These are phyloP conservation scores for Casuarina glauca DNA, from an alignment of 306 rosid genomes.

Conservation along the genomic window DNA sequence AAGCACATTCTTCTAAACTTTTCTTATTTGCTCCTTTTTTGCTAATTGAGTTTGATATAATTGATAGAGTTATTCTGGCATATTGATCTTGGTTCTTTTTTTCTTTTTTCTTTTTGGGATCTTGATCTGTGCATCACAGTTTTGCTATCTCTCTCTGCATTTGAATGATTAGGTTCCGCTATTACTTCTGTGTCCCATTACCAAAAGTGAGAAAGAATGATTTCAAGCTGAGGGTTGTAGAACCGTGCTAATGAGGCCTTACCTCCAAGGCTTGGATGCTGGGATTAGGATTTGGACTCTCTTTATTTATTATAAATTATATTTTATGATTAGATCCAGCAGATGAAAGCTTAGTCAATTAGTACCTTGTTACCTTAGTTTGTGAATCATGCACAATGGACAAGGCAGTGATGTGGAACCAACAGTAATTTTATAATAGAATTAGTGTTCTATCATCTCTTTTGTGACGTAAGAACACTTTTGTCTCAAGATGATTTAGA, in stretches of 20 bases:
- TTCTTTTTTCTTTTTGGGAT: not conserved
- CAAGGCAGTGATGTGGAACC: not conserved
- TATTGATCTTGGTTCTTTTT: not conserved
- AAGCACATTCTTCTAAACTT: not conserved
- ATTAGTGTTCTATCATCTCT: not conserved
- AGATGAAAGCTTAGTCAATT: not conserved
- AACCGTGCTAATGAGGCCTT: not conserved
- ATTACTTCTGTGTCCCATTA: not conserved
- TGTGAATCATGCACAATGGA: not conserved
- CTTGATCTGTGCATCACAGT: not conserved
- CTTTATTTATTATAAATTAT: not conserved
- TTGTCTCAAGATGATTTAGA: not conserved
- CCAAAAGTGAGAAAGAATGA: not conserved
- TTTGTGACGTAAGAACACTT: not conserved
- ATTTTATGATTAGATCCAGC: not conserved
- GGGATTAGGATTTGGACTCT: not conserved
- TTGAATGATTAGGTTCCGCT: not conserved
- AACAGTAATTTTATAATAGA: not conserved
- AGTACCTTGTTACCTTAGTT: not conserved
- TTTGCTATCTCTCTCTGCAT: not conserved
- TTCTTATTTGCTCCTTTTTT: not conserved
- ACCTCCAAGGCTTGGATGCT: not conserved
- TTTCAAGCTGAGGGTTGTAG: slow-evolving; percentile 4
- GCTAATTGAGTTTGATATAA: not conserved
- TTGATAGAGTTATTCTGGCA: not conserved